These are phyloP conservation scores for Adenanthera pavonina DNA, from an alignment of 306 rosid genomes.

Conservation along the genomic window DNA sequence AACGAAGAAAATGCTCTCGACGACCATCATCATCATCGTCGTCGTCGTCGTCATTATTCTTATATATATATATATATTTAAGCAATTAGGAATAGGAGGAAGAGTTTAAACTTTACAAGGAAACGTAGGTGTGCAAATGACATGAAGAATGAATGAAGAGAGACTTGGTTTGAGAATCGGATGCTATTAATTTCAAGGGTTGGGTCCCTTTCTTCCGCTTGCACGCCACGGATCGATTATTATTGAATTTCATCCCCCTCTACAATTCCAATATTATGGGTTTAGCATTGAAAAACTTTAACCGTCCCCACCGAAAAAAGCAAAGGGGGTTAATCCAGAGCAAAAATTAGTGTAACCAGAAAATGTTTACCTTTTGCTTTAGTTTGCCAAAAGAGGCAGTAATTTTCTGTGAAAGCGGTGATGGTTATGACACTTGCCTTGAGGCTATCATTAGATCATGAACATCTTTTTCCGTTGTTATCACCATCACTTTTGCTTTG, in stretches of 20 bases:
- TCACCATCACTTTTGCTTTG: constrained; percentile 24
- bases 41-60: no score
- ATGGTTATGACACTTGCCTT: neutral
- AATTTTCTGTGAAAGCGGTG: constrained; percentile 7
- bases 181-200: constrained; percentile 32
- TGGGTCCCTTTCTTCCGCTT: constrained; percentile 21
- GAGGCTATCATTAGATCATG: constrained; percentile 25
- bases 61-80: no score
- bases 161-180: constrained; percentile 11
- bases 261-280: neutral
- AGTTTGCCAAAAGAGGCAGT: neutral
- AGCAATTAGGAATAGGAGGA: neutral
- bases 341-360: no score
- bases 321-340: neutral
- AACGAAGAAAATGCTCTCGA: neutral
- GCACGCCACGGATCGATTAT: constrained; percentile 2
- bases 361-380: neutral
- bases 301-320: neutral
- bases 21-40: neutral
- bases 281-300: neutral
- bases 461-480: constrained; percentile 21
- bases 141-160: constrained; percentile 9
- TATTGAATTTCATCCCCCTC: neutral
- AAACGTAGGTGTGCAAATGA: constrained; percentile 14
- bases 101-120: constrained; percentile 11